Evolutionary conservation across 306 rosid genomes (phyloP).

Genomic region (Glycyrrhiza uralensis): DNA sequence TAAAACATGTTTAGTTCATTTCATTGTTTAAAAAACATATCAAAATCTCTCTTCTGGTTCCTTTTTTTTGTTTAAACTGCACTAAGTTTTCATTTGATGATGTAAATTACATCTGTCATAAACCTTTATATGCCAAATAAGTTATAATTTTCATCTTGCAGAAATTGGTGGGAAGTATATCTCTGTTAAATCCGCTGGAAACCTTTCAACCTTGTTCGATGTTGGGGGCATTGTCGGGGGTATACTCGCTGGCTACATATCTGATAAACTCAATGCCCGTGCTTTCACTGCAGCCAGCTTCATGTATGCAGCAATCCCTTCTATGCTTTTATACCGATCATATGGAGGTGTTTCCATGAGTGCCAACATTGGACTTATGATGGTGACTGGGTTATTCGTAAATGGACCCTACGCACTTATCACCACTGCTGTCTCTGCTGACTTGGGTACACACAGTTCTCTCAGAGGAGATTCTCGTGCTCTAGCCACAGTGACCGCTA

Average conservation of each 20-base stretch:
- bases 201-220: slow-evolving; percentile 77
- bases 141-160: slow-evolving; percentile 33
- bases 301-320: slow-evolving; percentile 72
- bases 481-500: slow-evolving; percentile 80
- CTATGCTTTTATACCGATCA: slow-evolving; percentile 53
- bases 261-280: slow-evolving; percentile 76
- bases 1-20: neutral
- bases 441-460: slow-evolving; percentile 77
- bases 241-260: slow-evolving; percentile 77
- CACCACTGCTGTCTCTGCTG: slow-evolving; percentile 89
- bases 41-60: neutral
- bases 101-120: neutral
- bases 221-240: slow-evolving; percentile 87
- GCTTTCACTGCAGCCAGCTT: slow-evolving; percentile 77
- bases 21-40: neutral
- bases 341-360: slow-evolving; percentile 56
- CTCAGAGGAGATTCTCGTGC: slow-evolving; percentile 81
- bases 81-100: neutral
- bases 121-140: slow-evolving; percentile 6
- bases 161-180: slow-evolving; percentile 71
- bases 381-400: slow-evolving; percentile 68
- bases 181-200: slow-evolving; percentile 79
- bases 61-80: neutral
- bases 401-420: slow-evolving; percentile 90
- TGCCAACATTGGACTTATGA: slow-evolving; percentile 66